Evolutionary conservation across 306 rosid genomes (phyloP).

Genomic region (Erythrophleum fordii): DNA sequence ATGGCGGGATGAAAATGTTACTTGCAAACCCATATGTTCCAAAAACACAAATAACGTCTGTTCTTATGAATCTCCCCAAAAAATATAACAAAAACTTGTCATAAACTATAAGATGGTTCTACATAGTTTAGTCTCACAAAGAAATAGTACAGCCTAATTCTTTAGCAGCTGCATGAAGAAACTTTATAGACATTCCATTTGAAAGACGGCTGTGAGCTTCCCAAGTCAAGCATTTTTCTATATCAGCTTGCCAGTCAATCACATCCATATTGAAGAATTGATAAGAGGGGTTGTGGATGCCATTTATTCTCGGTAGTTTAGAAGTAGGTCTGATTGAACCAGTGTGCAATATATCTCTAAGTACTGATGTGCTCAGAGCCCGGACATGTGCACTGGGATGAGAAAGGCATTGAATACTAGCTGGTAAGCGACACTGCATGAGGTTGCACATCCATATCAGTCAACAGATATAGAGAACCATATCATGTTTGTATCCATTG

Average conservation of each 20-base stretch:
- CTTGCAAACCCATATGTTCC: constrained; percentile 45
- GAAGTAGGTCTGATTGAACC: constrained; percentile 59
- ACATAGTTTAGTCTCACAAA: constrained; percentile 50
- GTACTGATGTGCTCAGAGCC: constrained; percentile 85
- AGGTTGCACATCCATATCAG: constrained; percentile 28
- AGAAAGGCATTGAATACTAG: constrained; percentile 80
- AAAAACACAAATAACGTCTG: constrained; percentile 34
- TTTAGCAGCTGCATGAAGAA: constrained; percentile 78
- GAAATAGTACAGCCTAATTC: constrained; percentile 79
- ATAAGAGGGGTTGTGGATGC: constrained; percentile 54
- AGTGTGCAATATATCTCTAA: constrained; percentile 76
- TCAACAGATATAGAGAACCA: constrained; percentile 1
- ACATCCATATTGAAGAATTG: constrained; percentile 61
- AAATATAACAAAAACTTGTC: constrained; percentile 38
- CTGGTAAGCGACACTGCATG: constrained; percentile 89
- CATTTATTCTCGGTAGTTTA: constrained; percentile 53
- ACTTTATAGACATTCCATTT: constrained; percentile 65
- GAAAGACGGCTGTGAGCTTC: constrained; percentile 85
- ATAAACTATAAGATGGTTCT: constrained; percentile 34
- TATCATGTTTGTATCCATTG: no score
- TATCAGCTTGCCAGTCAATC: constrained; percentile 81
- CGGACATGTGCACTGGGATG: constrained; percentile 96
- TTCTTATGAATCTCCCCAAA: constrained; percentile 33
- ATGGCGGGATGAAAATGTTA: constrained; percentile 34
- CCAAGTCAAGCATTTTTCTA: constrained; percentile 85